phyloP scores from a whole-genome alignment of 176 grass and related monocot genomes.

The Oryza rufipogon region DNA sequence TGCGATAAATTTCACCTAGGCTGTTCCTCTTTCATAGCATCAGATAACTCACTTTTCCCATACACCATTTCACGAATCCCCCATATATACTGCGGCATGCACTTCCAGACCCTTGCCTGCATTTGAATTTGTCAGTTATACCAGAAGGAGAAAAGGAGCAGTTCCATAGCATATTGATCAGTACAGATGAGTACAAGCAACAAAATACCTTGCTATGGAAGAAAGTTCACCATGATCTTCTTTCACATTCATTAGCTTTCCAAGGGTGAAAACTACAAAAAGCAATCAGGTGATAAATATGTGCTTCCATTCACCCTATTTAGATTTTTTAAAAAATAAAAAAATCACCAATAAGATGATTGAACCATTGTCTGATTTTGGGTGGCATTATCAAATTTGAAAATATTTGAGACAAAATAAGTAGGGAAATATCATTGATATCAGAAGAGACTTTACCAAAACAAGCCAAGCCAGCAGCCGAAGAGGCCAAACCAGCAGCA shows the following conservation, averaged over 20 bases:
- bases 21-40: conserved; percentile 1
- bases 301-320: neutral
- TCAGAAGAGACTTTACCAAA: conserved; percentile 57
- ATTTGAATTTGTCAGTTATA: conserved; percentile 32
- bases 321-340: too few relatives aligned
- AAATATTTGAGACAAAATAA: conserved; percentile 11
- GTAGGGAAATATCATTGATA: neutral
- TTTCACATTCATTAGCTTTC: conserved; percentile 89
- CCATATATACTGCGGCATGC: conserved; percentile 94
- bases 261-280: conserved; percentile 86
- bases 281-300: neutral
- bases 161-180: conserved; percentile 5
- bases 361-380: neutral
- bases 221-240: conserved; percentile 88
- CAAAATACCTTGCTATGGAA: conserved; percentile 78
- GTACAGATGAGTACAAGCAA: neutral
- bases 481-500: conserved; percentile 88
- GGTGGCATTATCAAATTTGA: neutral
- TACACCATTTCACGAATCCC: conserved; percentile 98
- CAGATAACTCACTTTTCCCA: conserved; percentile 77
- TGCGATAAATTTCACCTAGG: conserved; percentile 18
- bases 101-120: conserved; percentile 94
- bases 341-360: too few relatives aligned
- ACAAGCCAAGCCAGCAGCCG: conserved; percentile 89
- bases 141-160: neutral